Percentiles rank a stretch among this genome's conserved stretches.
phyloP scores from a whole-genome alignment of 2,329 filamentous ascomycete species.

The Calonectria henricotiae region DNA sequence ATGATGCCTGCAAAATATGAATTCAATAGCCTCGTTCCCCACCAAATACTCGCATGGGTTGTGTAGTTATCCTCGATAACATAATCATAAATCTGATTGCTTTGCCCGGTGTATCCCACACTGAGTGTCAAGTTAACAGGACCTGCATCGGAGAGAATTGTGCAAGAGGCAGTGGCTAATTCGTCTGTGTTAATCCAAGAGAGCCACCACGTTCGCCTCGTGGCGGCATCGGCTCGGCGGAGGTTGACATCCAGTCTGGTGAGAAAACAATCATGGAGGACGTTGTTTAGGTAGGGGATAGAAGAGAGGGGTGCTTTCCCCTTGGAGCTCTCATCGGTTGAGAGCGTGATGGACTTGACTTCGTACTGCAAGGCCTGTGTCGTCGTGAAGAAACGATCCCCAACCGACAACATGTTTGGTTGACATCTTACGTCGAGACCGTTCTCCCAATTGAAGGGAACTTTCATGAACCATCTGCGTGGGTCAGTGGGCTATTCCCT shows the following conservation, averaged over 20 bases:
- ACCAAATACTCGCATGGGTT: constrained; percentile 38
- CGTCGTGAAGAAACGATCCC: constrained; percentile 38
- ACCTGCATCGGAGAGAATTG: constrained; percentile 9
- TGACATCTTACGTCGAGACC: constrained; percentile 34
- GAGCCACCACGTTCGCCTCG: constrained; percentile 28
- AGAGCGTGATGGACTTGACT: constrained; percentile 27
- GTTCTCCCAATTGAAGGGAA: constrained; percentile 35
- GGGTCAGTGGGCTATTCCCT: neutral
- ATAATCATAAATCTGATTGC: constrained; percentile 33
- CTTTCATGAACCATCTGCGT: constrained; percentile 41
- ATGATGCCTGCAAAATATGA: constrained; percentile 33
- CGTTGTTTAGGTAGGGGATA: constrained; percentile 35
- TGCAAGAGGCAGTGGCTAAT: constrained; percentile 29
- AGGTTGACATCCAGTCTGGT: constrained; percentile 20
- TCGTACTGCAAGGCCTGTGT: constrained; percentile 33
- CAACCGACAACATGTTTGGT: constrained; percentile 36
- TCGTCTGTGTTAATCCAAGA: constrained; percentile 31
- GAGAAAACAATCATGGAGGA: constrained; percentile 31
- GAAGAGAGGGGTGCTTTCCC: constrained; percentile 20
- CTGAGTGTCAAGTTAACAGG: constrained; percentile 34
- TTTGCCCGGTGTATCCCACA: constrained; percentile 27
- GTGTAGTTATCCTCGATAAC: constrained; percentile 36
- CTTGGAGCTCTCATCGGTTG: neutral
- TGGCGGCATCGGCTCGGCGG: constrained; percentile 19
- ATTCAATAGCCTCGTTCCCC: constrained; percentile 41